Evolutionary conservation across 177 flowering plant genomes (phyloP).

Genomic region (Vitis hybrid): DNA sequence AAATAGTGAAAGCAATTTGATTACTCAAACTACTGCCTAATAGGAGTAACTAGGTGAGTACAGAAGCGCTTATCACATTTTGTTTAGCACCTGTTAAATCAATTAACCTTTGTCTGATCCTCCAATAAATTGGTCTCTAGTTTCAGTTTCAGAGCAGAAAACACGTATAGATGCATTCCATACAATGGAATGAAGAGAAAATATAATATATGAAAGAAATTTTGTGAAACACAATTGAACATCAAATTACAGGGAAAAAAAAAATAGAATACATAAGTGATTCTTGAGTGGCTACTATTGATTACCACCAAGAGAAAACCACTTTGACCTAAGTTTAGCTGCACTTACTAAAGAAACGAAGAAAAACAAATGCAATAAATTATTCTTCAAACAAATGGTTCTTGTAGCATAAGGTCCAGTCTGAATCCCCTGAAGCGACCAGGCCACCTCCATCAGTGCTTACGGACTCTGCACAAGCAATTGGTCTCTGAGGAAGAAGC

Average conservation of each 20-base stretch:
- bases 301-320: slow-evolving; percentile 4
- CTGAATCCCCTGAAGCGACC: slow-evolving; percentile 64
- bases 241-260: background rate
- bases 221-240: background rate
- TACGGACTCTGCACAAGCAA: slow-evolving; percentile 66
- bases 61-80: background rate
- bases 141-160: background rate
- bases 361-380: slow-evolving; percentile 4
- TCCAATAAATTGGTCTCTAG: background rate
- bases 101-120: background rate
- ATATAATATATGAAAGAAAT: background rate
- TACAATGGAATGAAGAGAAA: background rate
- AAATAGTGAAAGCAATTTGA: background rate
- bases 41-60: background rate
- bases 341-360: slow-evolving; percentile 5
- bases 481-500: slow-evolving; percentile 18
- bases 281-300: slow-evolving; percentile 8
- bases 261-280: slow-evolving; percentile 7
- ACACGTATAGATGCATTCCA: background rate
- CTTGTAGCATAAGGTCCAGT: slow-evolving; percentile 64
- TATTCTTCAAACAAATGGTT: slow-evolving; percentile 44
- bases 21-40: background rate
- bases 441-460: slow-evolving; percentile 68
- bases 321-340: slow-evolving; percentile 1
- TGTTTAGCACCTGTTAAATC: background rate